These are phyloP conservation scores for Actinidia chinensis DNA, from an alignment of 179 eudicot species.

Conservation along the genomic window DNA sequence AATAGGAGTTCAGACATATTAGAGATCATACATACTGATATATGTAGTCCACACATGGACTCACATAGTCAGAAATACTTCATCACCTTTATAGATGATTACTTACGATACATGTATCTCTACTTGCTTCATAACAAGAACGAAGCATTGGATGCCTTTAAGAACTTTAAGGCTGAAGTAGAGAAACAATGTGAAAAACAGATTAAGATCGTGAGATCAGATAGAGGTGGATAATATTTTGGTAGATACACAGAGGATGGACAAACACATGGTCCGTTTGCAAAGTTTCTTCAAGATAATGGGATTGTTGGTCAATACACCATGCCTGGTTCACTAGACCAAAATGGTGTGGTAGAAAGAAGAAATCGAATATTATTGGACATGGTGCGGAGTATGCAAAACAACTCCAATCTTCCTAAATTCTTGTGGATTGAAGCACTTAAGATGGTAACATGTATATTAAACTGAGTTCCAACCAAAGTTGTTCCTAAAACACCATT, in stretches of 20 bases:
- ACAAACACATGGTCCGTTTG: not conserved
- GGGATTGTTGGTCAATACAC: not conserved
- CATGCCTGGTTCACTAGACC: not conserved
- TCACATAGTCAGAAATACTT: not conserved
- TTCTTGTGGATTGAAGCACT: not conserved
- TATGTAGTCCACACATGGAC: not conserved
- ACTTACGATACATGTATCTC: not conserved
- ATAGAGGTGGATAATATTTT: not conserved
- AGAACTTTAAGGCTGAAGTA: not conserved
- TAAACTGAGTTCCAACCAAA: not conserved
- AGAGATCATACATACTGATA: not conserved
- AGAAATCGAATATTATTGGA: not conserved
- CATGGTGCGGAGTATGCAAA: not conserved
- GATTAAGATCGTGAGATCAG: conserved; percentile 3
- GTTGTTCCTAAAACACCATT: not conserved
- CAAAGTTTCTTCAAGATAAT: not conserved
- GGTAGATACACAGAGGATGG: not conserved
- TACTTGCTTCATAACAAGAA: not conserved
- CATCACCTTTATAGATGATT: not conserved
- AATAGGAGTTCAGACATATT: not conserved
- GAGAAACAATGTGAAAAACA: not conserved
- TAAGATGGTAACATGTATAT: not conserved
- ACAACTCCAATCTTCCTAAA: not conserved
- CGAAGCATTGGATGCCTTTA: not conserved
- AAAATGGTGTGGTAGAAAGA: conserved; percentile 1